Conservation (phyloP, 179 eudicot species). For the Beta corolliflora region DNA sequence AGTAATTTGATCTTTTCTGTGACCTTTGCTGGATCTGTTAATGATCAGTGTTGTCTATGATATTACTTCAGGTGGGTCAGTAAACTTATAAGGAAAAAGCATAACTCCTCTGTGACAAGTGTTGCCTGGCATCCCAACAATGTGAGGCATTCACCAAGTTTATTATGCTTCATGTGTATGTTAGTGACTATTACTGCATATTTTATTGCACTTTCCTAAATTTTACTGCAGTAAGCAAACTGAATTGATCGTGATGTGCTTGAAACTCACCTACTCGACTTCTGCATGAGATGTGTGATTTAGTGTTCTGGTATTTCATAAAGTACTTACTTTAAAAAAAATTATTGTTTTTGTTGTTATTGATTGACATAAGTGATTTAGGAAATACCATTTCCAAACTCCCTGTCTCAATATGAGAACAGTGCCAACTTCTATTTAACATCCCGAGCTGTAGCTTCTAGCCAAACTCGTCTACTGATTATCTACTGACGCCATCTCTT, state of each 20-base stretch:
- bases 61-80: constrained; percentile 93
- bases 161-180: constrained; percentile 13
- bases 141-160: constrained; percentile 43
- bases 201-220: constrained; percentile 8
- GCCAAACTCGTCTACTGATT: not conserved
- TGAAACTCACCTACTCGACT: not conserved
- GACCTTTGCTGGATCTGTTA: not conserved
- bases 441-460: not conserved
- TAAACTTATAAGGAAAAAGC: constrained; percentile 94
- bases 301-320: not conserved
- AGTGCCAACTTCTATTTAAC: not conserved
- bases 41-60: constrained; percentile 11
- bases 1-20: not conserved
- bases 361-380: not conserved
- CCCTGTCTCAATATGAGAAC: not conserved
- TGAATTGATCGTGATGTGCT: not conserved
- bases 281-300: constrained; percentile 12
- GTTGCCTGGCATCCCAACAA: constrained; percentile 99
- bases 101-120: constrained; percentile 94
- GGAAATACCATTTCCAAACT: not conserved
- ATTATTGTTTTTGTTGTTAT: not conserved
- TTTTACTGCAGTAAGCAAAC: not conserved
- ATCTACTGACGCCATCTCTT: not conserved
- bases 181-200: not conserved
- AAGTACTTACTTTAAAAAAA: no score